Conservation (phyloP, 768 basidiomycete genomes). For the Sporobolomyces roseus region DNA sequence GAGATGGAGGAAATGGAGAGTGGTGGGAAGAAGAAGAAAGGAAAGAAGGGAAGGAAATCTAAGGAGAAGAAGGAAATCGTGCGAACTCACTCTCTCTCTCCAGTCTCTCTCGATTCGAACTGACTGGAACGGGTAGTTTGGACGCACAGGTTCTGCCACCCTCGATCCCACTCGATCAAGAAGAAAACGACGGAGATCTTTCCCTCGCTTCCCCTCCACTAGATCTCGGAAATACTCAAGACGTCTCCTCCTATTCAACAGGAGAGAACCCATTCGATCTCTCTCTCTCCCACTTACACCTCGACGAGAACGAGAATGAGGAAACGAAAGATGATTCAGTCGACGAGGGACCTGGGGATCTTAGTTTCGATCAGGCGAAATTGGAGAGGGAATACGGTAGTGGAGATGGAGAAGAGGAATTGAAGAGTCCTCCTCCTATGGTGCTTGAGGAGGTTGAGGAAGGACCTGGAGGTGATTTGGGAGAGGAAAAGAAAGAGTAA, state of each 20-base stretch:
- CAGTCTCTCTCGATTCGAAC: too few relatives aligned
- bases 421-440: constrained; percentile 17
- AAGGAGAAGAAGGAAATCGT: constrained; percentile 21
- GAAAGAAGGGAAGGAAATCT: background rate
- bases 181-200: too few relatives aligned
- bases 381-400: constrained; percentile 11
- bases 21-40: background rate
- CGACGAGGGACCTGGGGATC: background rate
- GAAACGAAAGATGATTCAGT: background rate
- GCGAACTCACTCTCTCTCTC: background rate
- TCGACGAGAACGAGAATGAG: too few relatives aligned
- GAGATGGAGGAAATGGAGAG: background rate
- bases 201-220: constrained; percentile 12
- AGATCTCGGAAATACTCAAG: constrained; percentile 5
- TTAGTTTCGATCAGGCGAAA: constrained; percentile 17
- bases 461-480: constrained; percentile 3
- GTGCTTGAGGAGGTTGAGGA: constrained; percentile 29
- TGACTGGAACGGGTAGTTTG: background rate
- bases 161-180: too few relatives aligned
- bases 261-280: background rate
- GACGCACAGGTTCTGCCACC: too few relatives aligned
- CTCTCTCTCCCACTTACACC: background rate
- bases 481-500: constrained; percentile 3
- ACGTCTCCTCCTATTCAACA: background rate
- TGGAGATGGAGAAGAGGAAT: background rate